Evolutionary conservation across 495 filamentous ascomycete genomes (phyloP), one percentile per base, ranked within the genome.

Genomic region (Pseudoneurospora amorphoporcata): DNA sequence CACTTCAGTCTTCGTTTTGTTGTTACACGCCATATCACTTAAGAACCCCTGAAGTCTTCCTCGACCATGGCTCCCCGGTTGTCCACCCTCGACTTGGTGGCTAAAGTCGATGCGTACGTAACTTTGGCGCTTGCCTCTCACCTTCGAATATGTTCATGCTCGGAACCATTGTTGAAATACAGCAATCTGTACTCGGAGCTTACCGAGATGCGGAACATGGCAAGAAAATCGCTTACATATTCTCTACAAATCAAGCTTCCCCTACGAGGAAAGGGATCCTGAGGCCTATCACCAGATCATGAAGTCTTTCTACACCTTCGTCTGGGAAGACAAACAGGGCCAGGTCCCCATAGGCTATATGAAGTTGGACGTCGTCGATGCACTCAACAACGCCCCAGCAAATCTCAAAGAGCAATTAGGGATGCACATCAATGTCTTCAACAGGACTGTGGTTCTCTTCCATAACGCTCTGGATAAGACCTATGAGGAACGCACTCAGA

Each of bases 81-180:
- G 39, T 72, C 74, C 47, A 81, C 75, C 29, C 68, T 84, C 19
- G 83, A 83, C 42, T 70, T 85, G 45, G 74, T 82, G 53, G 78
- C 78, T 58, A 87, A 89, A 78, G 90, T 86, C 75, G 91, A 94
- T 83, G 86, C 82, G 90, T 92, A 80, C 79, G 82, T 78, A 43
- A 43, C 19, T 16, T 39, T 39, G 39, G 39, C 39, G 8, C n/a
- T 12, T 41, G 32, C 37, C 47, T 40, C 38, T 45, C 43, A 19
- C 14, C 0, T 23, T 23, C 23, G 23, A 23, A 23, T 23, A 23
- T 23, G 23, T 23, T 23, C 23, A 23, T 23, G 23, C 23, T 23
- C 23, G 10, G 47, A 12, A 58, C 6, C 4, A 3, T 14, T 6
- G 9, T 6, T 14, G 23, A 4, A 7, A 58, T 23, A 23, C 23